Base-by-base conservation (phyloP, 2,329 filamentous ascomycete genomes). In the Fusarium neocosmosporiellum region DNA sequence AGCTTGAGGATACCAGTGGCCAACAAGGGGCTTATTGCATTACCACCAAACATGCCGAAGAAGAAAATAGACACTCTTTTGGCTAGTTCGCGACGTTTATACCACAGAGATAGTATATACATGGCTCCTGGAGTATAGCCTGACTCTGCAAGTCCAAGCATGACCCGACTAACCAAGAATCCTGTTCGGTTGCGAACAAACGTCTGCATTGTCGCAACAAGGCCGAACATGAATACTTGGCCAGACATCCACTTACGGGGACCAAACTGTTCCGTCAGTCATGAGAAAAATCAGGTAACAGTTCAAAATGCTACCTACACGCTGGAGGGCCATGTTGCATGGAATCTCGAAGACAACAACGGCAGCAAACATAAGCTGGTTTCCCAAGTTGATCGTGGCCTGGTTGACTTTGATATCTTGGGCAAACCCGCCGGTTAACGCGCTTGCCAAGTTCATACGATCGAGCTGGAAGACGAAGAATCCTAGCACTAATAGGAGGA, bases 41-140 rank as follows among this genome's bases (percentile, higher is more conserved):
- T 85, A 0, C 86, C 86, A 0, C 85, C 83, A 66, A 88, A 87
- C 83, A 88, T 88, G 11, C 86, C 86, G 48, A 88, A 86, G 75
- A 88, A 88, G 65, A 88, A 85, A 0, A 88, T 72, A 2, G 86
- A 85, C 8, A 88, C 82, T 18, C 86, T 80, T 60, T 83, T 84
- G 1, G 84, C 83, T 2, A 87, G 77, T 66, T 88, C 85, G 1
- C 79, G 73, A 41, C 82, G 82, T 0, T 81, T 84, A 63, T 88
- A 88, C 86, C 86, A 88, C 1, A 83, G 86, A 0, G 86, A 87
- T 5, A 88, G 77, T 0, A 86, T 88, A 65, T 86, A 88, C 11
- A 88, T 83, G 0, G 84, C 82, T 0, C 85, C 86, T 0, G 86
- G 86, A 22, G 87, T 88, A 62, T 87, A 88, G 1, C 87, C 87